phyloP scores from a whole-genome alignment of 495 filamentous ascomycete genomes.

The Glarea lozoyensis region DNA sequence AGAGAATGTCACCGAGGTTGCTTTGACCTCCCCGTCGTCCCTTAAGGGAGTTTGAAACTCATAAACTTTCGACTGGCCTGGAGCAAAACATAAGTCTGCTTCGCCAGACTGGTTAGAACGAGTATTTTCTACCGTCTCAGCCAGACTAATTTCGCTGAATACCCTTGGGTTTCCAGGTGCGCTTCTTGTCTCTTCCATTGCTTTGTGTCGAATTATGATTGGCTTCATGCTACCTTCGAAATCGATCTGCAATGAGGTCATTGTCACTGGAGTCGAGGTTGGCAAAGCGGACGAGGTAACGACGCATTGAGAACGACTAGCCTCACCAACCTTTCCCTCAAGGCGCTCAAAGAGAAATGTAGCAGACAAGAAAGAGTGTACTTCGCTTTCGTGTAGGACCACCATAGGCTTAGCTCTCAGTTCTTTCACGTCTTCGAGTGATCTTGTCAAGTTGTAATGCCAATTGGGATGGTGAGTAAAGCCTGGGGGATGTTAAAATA shows the following conservation, averaged over 20 bases:
- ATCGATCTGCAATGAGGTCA: constrained; percentile 54
- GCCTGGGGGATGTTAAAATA: constrained; percentile 28
- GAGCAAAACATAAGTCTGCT: constrained; percentile 57
- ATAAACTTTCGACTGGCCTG: constrained; percentile 62
- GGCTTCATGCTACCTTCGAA: constrained; percentile 63
- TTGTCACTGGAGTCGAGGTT: constrained; percentile 50
- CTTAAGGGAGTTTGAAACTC: constrained; percentile 63
- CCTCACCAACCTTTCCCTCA: constrained; percentile 80
- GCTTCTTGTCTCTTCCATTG: constrained; percentile 2
- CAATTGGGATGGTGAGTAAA: constrained; percentile 53
- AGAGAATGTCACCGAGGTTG: constrained; percentile 53
- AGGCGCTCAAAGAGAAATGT: constrained; percentile 64
- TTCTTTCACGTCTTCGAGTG: constrained; percentile 45
- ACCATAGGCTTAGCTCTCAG: constrained; percentile 52
- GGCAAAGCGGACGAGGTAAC: constrained; percentile 61
- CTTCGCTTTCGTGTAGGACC: constrained; percentile 55
- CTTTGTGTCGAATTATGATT: constrained; percentile 37
- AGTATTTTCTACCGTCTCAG: constrained; percentile 10
- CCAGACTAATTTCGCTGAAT: constrained; percentile 21
- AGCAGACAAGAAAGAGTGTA: constrained; percentile 60
- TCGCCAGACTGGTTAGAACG: constrained; percentile 35
- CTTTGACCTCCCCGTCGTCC: constrained; percentile 68
- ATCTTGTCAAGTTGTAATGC: constrained; percentile 67
- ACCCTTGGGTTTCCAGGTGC: not conserved
- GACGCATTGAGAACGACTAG: constrained; percentile 59